These are phyloP conservation scores for Cyberlindnera bimundalis DNA, from an alignment of 805 yeast genomes.

Conservation along the genomic window DNA sequence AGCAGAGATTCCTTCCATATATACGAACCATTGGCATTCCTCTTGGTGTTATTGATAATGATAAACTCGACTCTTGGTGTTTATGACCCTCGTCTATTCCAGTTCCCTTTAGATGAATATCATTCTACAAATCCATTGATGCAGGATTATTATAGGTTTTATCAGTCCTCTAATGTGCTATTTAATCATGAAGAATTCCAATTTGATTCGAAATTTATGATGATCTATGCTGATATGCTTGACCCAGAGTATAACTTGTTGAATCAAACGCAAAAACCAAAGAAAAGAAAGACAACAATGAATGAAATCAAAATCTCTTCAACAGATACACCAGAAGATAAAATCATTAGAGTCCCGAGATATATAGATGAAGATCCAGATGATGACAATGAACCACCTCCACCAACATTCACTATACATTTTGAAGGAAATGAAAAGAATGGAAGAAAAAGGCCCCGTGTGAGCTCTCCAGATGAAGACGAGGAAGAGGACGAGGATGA, in stretches of 20 bases:
- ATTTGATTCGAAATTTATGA: constrained; percentile 13
- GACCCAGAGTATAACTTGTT: constrained; percentile 22
- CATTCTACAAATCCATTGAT: constrained; percentile 5
- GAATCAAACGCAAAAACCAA: constrained; percentile 3
- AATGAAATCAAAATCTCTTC: constrained; percentile 18
- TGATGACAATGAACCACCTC: constrained; percentile 21
- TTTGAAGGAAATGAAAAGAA: constrained; percentile 14
- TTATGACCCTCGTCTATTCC: constrained; percentile 16
- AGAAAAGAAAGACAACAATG: neutral
- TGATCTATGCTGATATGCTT: constrained; percentile 23
- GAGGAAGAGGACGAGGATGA: neutral
- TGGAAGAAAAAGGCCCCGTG: neutral
- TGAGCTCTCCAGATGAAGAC: neutral
- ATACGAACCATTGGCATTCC: constrained; percentile 6
- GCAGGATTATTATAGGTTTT: constrained; percentile 17
- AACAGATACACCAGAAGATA: constrained; percentile 23
- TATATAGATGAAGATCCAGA: constrained; percentile 17
- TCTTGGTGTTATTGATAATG: constrained; percentile 15
- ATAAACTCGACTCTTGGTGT: constrained; percentile 21
- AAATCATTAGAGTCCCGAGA: constrained; percentile 24
- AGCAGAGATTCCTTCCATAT: constrained; percentile 1
- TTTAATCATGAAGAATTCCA: constrained; percentile 15
- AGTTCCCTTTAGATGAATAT: constrained; percentile 2
- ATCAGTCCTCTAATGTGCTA: constrained; percentile 15
- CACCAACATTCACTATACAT: constrained; percentile 25